phyloP scores from a whole-genome alignment of 75 land plant genomes.

The Picea glauca region DNA sequence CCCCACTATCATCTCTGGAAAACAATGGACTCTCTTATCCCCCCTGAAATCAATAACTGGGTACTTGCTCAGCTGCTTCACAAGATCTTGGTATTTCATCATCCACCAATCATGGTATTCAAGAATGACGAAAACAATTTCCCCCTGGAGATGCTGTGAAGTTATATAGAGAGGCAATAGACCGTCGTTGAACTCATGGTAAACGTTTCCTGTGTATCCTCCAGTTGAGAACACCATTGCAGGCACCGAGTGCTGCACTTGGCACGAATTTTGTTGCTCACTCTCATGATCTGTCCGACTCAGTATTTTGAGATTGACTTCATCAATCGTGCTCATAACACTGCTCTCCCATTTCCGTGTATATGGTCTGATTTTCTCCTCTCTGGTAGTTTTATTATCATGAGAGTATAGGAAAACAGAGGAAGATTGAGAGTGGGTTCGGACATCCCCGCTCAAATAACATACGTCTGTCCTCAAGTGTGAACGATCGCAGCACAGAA shows the following conservation, averaged over 20 bases:
- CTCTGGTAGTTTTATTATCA: background rate
- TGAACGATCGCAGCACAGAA: constrained; percentile 56
- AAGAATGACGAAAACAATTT: constrained; percentile 36
- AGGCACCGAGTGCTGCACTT: constrained; percentile 58
- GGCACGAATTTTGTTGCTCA: constrained; percentile 23
- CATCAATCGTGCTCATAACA: constrained; percentile 69
- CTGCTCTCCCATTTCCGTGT: constrained; percentile 87
- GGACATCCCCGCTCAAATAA: constrained; percentile 65
- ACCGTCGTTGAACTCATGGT: constrained; percentile 86
- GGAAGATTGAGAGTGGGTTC: constrained; percentile 34
- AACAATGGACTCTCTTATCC: constrained; percentile 35
- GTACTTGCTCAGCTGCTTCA: constrained; percentile 26
- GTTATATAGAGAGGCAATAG: constrained; percentile 47
- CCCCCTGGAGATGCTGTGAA: constrained; percentile 23
- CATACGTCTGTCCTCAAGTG: constrained; percentile 61
- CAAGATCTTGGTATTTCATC: constrained; percentile 24
- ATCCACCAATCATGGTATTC: constrained; percentile 51
- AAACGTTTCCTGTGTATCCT: constrained; percentile 80
- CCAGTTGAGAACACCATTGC: constrained; percentile 81
- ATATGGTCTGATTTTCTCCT: constrained; percentile 76
- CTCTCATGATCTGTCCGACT: background rate
- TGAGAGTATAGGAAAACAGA: constrained; percentile 34
- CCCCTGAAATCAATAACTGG: constrained; percentile 22
- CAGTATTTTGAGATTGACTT: constrained; percentile 35
- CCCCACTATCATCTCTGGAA: constrained; percentile 35